Base-by-base conservation (phyloP, 2,329 filamentous ascomycete genomes). In the Sphaerulina vaccinii region DNA sequence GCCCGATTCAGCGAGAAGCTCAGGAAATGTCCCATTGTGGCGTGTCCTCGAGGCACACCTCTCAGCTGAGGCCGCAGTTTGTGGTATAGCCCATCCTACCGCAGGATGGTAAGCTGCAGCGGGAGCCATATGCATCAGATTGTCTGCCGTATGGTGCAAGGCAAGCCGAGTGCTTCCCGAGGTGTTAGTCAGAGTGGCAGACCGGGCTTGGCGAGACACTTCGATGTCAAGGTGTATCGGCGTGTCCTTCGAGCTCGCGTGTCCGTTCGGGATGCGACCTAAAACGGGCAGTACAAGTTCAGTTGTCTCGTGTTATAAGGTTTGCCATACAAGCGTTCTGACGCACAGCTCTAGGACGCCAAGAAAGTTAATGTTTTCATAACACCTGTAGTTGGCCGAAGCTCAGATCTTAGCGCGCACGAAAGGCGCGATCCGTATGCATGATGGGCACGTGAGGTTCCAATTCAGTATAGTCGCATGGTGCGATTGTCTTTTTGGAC, bases 401-500 rank as follows among this genome's bases (percentile, higher is more conserved):
- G 44, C 35, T 33, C 38, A 47, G 19, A n/a, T 16, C 5, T 33
- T 47, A 47, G 44, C 44, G 21, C 44, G 10, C 27, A 33, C 29
- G 7, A 27, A 18, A 38, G 21, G 16, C 44, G 44, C 37, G 32
- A 37, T 37, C 38, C 32, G 29, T 37, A 5, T 47, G 33, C 44
- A 38, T 47, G 44, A 11, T n/a, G 23, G 33, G 44, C 44, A 47
- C 44, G 44, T 47, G 44, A 38, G 29, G 44, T 37, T 33, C 44
- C 8, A 15, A 23, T 39, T 13, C 15, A 47, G 44, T 33, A 22
- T 47, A 24, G 32, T n/a, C 16, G 44, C 21, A 15, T 29, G 23
- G 18, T 5, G 38, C 21, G 42, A 36, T 22, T 47, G 33, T 9
- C 44, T 33, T 13, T 24, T 36, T 21, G 32, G 9, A 33, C 10